These are phyloP conservation scores for Chlorociboria aeruginascens DNA, from an alignment of 495 filamentous ascomycete species.

Conservation along the genomic window DNA sequence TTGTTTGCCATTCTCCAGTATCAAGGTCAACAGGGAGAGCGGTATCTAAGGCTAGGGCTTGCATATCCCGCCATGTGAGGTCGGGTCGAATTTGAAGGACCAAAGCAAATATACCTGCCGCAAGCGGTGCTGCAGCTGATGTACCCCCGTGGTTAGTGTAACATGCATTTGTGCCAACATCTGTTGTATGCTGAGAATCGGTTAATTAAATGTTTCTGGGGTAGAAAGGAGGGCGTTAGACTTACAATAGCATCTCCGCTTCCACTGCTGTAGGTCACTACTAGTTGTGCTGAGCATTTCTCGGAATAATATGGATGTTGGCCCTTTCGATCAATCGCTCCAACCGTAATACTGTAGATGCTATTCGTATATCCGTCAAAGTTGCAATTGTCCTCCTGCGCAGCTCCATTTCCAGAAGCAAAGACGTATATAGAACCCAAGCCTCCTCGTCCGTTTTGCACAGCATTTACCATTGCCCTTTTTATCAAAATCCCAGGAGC, in stretches of 20 bases:
- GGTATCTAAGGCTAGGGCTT: slow-evolving; percentile 77
- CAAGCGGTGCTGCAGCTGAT: slow-evolving; percentile 90
- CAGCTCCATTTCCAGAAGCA: slow-evolving; percentile 88
- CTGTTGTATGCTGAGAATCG: slow-evolving; percentile 63
- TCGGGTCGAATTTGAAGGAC: slow-evolving; percentile 77
- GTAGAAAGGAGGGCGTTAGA: not conserved
- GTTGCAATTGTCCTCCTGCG: slow-evolving; percentile 90
- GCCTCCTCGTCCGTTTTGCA: slow-evolving; percentile 75
- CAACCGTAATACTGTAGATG: slow-evolving; percentile 96
- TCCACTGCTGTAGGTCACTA: slow-evolving; percentile 94
- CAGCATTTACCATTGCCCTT: slow-evolving; percentile 79
- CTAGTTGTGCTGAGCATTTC: slow-evolving; percentile 85
- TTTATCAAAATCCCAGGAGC: slow-evolving; percentile 81
- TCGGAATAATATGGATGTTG: slow-evolving; percentile 88
- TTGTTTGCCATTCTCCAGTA: slow-evolving; percentile 69
- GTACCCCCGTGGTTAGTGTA: slow-evolving; percentile 76
- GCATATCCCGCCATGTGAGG: slow-evolving; percentile 86
- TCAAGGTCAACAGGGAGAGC: slow-evolving; percentile 69
- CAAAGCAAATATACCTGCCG: slow-evolving; percentile 87
- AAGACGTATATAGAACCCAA: slow-evolving; percentile 94
- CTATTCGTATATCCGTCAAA: slow-evolving; percentile 99
- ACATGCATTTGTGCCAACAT: slow-evolving; percentile 76
- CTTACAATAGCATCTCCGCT: slow-evolving; percentile 66
- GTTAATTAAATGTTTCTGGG: slow-evolving; percentile 8
- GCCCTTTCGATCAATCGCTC: slow-evolving; percentile 79